phyloP scores from a whole-genome alignment of 257 asterid species.

The Lithospermum erythrorhizon region DNA sequence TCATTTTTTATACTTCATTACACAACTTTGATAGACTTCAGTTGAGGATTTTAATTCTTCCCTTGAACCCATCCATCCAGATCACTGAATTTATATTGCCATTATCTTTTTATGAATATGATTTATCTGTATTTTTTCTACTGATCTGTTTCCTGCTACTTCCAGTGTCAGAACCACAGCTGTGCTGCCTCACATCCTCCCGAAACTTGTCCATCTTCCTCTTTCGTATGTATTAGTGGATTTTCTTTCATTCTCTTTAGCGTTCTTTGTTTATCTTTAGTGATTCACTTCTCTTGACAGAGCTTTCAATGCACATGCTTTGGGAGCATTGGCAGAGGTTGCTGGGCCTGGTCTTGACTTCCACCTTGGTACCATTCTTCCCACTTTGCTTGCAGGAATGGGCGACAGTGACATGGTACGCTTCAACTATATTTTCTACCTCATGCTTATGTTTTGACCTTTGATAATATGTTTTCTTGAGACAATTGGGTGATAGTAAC shows the following conservation, averaged over 20 bases:
- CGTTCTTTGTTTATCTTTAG: not conserved
- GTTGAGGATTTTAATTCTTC: no score
- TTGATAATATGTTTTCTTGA: not conserved
- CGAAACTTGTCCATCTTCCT: constrained; percentile 92
- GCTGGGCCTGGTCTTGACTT: constrained; percentile 94
- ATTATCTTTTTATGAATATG: not conserved
- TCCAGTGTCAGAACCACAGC: constrained; percentile 92
- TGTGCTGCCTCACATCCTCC: constrained; percentile 97
- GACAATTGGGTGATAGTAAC: not conserved
- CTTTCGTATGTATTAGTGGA: constrained; percentile 54
- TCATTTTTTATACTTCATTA: not conserved
- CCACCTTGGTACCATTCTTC: constrained; percentile 83
- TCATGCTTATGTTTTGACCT: not conserved
- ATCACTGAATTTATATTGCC: no score
- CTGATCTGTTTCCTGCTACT: constrained; percentile 11
- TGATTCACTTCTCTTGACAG: constrained; percentile 31
- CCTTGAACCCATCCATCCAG: no score
- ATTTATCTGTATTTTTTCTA: not conserved
- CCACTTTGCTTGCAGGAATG: constrained; percentile 82
- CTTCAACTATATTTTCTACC: not conserved
- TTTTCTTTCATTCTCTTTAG: constrained; percentile 12
- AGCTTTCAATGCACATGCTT: constrained; percentile 95
- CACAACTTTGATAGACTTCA: no score
- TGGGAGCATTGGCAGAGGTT: constrained; percentile 97
- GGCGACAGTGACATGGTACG: constrained; percentile 60